Evolutionary conservation across 1,139 yeast genomes (phyloP), one percentile per base, ranked within the genome.

Genomic region (Saccharomycopsis crataegensis): DNA sequence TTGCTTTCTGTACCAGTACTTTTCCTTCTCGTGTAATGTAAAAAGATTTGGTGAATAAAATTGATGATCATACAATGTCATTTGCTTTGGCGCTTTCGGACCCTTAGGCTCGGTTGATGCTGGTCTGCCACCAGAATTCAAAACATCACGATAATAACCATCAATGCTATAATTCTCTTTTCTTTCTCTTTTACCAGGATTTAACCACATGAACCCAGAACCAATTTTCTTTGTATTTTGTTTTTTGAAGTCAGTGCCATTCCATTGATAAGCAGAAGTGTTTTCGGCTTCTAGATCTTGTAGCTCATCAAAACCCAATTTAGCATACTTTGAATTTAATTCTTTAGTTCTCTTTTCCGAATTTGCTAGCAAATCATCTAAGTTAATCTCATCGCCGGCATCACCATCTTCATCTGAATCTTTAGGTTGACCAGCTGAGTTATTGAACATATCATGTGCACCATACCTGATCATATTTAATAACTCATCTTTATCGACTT

Each of bases 401-500:
- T 59, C 62, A 37, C 59, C 58, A 14, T 51, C 56, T 22, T 60
- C 61, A 11, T 12, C 31, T 6, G 17, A 9, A 43, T 31, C 38
- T 22, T 22, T 22, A 22, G 28, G 28, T 22, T 22, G 28, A 22
- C 28, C 28, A 6, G 34, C 33, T 22, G 42, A 8, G 5, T 46
- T 50, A 8, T 70, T 71, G 65, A 85, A 81, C 59, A 85, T 78
- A 51, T 79, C 81, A 17, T 78, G 77, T 0, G 93, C 93, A 59
- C 95, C 95, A 68, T 75, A 82, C 65, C 86, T 93, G 66, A 86
- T 86, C 93, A 86, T 85, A 61, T 80, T 82, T 58, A 86, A 71
- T 61, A 86, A 77, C 59, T 85, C 93, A 62, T 82, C 88, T 63
- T 85, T 85, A 3, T 63, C 64, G 4, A 67, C 63, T 48, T 62